Conservation (phyloP, 176 grass and related monocot genomes). For the Phragmites australis region DNA sequence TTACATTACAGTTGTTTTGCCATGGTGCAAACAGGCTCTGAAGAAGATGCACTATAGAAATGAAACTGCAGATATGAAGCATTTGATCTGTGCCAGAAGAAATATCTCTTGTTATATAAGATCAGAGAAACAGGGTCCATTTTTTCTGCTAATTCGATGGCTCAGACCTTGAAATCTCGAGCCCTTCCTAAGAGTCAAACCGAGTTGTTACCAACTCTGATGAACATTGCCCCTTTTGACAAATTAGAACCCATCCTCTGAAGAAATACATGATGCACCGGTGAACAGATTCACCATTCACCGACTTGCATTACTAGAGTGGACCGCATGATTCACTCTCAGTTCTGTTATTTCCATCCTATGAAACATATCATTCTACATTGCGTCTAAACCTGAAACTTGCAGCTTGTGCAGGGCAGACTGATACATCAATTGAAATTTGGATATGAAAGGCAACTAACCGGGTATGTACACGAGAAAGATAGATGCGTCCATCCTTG, state of each 20-base stretch:
- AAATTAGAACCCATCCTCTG: not conserved
- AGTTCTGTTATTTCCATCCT: conserved; percentile 26
- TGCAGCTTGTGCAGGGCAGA: conserved; percentile 3
- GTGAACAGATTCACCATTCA: not conserved
- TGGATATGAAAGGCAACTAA: not conserved
- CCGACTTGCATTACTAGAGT: not conserved
- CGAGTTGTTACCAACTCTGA: not conserved
- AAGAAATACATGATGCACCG: not conserved
- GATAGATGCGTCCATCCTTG: conserved; percentile 3
- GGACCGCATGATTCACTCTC: not conserved
- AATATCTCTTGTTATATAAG: no score
- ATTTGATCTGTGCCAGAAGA: no score
- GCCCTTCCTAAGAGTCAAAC: no score
- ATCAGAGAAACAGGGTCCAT: no score
- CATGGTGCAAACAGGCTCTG: no score
- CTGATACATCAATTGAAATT: not conserved
- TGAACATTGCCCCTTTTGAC: not conserved
- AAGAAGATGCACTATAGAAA: no score
- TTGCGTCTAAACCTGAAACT: conserved; percentile 18
- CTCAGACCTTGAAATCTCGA: not conserved
- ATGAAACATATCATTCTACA: conserved; percentile 13
- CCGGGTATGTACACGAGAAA: not conserved
- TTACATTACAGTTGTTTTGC: no score
- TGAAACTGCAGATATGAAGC: no score
- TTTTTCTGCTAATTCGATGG: no score